Conservation (phyloP, 495 filamentous ascomycete genomes). For the Elasticomyces elasticus region DNA sequence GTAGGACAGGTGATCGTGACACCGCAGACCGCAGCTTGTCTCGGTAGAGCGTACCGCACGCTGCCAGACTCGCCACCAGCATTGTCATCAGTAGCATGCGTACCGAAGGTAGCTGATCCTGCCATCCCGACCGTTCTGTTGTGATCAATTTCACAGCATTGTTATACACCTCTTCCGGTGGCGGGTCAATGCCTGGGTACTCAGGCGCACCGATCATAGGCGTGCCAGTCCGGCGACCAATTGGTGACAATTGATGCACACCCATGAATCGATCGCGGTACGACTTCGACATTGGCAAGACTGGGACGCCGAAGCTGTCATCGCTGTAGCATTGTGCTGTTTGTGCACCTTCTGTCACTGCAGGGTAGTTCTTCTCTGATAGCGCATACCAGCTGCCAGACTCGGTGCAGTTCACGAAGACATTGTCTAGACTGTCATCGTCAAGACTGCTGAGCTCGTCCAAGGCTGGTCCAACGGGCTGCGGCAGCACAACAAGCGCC, state of each 20-base stretch:
- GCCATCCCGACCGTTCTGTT: background rate
- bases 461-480: slow-evolving; percentile 62
- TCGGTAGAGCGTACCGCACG: background rate
- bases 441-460: slow-evolving; percentile 43
- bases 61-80: background rate
- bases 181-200: slow-evolving; percentile 13
- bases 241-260: slow-evolving; percentile 39
- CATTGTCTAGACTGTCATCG: slow-evolving; percentile 50
- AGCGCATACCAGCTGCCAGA: slow-evolving; percentile 87
- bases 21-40: background rate
- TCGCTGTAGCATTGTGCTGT: slow-evolving; percentile 54
- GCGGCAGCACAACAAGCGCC: slow-evolving; percentile 69
- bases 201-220: slow-evolving; percentile 14
- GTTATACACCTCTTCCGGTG: slow-evolving; percentile 1
- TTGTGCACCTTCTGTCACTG: slow-evolving; percentile 60
- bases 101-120: slow-evolving; percentile 2
- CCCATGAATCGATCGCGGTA: slow-evolving; percentile 17
- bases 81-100: background rate
- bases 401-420: slow-evolving; percentile 81
- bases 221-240: background rate
- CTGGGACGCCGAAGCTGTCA: slow-evolving; percentile 1
- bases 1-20: background rate
- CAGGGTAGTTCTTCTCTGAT: slow-evolving; percentile 75
- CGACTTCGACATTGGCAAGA: slow-evolving; percentile 12
- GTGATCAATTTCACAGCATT: background rate